phyloP scores from a whole-genome alignment of 208 protist species.

The Crithidia bombi region DNA sequence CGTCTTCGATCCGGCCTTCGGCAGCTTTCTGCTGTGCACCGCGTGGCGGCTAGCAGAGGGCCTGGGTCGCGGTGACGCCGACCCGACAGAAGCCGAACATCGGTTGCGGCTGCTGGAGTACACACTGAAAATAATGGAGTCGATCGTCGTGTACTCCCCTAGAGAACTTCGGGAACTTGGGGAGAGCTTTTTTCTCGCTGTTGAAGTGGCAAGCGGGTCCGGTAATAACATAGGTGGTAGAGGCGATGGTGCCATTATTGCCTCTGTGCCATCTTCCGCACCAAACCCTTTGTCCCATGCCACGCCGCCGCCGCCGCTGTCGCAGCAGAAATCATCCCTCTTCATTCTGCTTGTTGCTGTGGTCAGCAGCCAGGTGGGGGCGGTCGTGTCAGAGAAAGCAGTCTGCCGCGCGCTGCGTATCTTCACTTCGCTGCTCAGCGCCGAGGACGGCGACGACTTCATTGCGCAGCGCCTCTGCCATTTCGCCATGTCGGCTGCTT shows the following conservation, averaged over 20 bases:
- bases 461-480: constrained; percentile 25
- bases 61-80: constrained; percentile 7
- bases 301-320: background rate
- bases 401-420: constrained; percentile 66
- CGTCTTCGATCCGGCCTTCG: constrained; percentile 69
- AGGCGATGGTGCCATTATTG: background rate
- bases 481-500: constrained; percentile 18
- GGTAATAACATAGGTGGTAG: background rate
- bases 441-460: constrained; percentile 64
- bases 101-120: constrained; percentile 69
- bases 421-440: constrained; percentile 42
- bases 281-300: background rate
- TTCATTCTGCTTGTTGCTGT: constrained; percentile 35
- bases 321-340: constrained; percentile 17
- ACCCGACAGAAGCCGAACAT: constrained; percentile 8
- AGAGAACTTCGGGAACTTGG: constrained; percentile 44
- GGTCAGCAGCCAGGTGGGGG: constrained; percentile 38
- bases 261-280: background rate
- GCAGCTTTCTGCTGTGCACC: constrained; percentile 48
- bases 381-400: constrained; percentile 59
- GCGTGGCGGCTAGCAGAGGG: constrained; percentile 56
- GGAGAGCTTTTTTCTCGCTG: constrained; percentile 50
- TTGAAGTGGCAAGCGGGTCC: background rate
- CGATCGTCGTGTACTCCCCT: constrained; percentile 55
- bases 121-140: constrained; percentile 65